Evolutionary conservation across 352 stramenopile species (phyloP).

Genomic region (Pythium folliculosum): DNA sequence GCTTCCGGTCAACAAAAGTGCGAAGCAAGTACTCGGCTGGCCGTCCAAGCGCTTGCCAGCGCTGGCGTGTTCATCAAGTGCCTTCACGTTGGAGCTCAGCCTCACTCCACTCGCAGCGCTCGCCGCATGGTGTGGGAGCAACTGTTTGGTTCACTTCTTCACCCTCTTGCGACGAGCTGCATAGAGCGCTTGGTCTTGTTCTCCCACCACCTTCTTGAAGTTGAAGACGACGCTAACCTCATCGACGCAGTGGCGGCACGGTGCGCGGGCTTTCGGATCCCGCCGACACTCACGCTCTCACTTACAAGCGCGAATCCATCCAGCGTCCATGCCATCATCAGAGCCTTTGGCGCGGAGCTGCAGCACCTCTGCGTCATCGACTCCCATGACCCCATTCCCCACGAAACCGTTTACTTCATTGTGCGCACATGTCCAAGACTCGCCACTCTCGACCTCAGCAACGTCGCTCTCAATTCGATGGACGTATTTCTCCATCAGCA

Average conservation of each 20-base stretch:
- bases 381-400: background rate
- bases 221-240: background rate
- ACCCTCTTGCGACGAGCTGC: background rate
- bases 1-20: background rate
- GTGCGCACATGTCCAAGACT: slow-evolving; percentile 12
- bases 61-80: background rate
- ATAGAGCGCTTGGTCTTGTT: slow-evolving; percentile 3
- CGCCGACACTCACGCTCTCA: background rate
- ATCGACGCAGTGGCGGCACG: background rate
- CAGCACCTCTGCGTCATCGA: slow-evolving; percentile 9
- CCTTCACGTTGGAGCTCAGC: slow-evolving; percentile 5
- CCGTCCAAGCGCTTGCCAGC: slow-evolving; percentile 13
- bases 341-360: background rate
- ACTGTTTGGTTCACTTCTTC: slow-evolving; percentile 12
- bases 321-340: background rate
- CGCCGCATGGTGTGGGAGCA: slow-evolving; percentile 4
- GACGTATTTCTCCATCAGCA: background rate
- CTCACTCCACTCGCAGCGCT: background rate
- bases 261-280: background rate
- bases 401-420: slow-evolving; percentile 2
- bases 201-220: background rate
- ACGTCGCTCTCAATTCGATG: slow-evolving; percentile 19
- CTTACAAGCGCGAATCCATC: slow-evolving; percentile 1
- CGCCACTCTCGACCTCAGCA: slow-evolving; percentile 20
- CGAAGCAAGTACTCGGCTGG: background rate